phyloP scores from a whole-genome alignment of 2,329 filamentous ascomycete species.

The Triangularia setosa region DNA sequence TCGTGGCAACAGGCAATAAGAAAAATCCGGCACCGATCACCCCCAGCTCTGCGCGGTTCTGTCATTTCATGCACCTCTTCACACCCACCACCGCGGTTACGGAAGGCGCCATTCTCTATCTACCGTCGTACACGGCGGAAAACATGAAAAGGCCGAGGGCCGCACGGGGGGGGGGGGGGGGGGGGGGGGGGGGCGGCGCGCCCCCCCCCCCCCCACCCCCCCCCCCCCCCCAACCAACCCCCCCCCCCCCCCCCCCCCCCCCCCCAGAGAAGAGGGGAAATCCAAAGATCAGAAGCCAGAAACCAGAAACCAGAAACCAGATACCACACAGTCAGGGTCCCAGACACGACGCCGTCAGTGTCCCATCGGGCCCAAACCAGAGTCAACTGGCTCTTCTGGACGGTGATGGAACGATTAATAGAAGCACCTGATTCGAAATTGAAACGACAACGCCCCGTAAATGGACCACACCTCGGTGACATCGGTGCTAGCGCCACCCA shows the following conservation, averaged over 20 bases:
- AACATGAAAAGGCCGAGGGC: neutral
- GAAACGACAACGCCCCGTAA: slow-evolving; percentile 1
- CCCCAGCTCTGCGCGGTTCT: neutral
- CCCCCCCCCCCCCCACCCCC: too few species aligned
- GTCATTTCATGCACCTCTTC: neutral
- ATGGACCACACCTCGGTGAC: neutral
- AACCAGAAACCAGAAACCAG: neutral
- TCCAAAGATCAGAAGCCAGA: neutral
- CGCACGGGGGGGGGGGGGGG: too few species aligned
- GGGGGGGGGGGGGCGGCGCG: too few species aligned
- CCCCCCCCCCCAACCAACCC: too few species aligned
- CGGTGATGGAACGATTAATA: too few species aligned
- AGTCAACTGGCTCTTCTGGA: neutral
- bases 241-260: too few species aligned
- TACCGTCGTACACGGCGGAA: neutral
- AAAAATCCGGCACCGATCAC: neutral
- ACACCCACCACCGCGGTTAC: neutral
- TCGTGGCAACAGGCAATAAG: neutral
- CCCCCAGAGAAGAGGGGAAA: neutral
- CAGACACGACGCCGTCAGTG: neutral
- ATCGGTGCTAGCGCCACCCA: slow-evolving; percentile 3
- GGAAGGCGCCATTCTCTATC: neutral
- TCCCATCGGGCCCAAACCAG: neutral
- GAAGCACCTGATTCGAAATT: slow-evolving; percentile 7
- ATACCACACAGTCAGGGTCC: neutral